These are phyloP conservation scores for Rhododendron simsii DNA, from an alignment of 148 eudicot species.

Conservation along the genomic window DNA sequence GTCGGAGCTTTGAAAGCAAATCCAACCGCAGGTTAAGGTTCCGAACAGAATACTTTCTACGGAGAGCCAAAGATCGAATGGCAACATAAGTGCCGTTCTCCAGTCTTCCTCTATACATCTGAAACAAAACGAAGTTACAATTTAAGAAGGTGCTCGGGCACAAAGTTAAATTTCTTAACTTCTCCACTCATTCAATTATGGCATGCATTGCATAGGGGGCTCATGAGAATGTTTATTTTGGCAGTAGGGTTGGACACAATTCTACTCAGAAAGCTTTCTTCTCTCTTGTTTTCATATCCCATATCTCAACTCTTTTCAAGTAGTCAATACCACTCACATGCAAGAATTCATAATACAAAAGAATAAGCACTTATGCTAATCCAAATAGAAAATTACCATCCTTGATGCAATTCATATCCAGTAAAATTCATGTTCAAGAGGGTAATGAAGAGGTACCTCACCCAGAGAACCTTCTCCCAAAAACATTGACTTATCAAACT, in stretches of 20 bases:
- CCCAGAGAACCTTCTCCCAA: conserved; percentile 61
- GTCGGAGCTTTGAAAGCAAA: conserved; percentile 61
- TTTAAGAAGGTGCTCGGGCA: not conserved
- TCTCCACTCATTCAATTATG: not conserved
- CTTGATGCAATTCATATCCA: not conserved
- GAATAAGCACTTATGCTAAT: not conserved
- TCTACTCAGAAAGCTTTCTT: not conserved
- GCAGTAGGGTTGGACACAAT: not conserved
- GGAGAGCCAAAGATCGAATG: conserved; percentile 42
- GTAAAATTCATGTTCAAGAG: not conserved
- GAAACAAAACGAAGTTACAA: conserved; percentile 7
- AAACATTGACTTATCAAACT: conserved; percentile 38
- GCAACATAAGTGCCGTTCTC: conserved; percentile 46
- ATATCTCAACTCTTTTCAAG: not conserved
- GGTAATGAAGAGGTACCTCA: conserved; percentile 34
- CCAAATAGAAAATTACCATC: not conserved
- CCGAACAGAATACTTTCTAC: conserved; percentile 40
- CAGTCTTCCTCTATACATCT: conserved; percentile 64
- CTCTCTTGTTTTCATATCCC: not conserved
- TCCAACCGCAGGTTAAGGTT: conserved; percentile 55
- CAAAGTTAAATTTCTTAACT: not conserved
- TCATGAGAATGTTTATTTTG: not conserved
- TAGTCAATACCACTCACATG: not conserved
- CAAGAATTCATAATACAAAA: not conserved
- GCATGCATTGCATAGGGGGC: not conserved